Evolutionary conservation across 2,329 filamentous ascomycete genomes (phyloP).

Genomic region (Beauveria australis): DNA sequence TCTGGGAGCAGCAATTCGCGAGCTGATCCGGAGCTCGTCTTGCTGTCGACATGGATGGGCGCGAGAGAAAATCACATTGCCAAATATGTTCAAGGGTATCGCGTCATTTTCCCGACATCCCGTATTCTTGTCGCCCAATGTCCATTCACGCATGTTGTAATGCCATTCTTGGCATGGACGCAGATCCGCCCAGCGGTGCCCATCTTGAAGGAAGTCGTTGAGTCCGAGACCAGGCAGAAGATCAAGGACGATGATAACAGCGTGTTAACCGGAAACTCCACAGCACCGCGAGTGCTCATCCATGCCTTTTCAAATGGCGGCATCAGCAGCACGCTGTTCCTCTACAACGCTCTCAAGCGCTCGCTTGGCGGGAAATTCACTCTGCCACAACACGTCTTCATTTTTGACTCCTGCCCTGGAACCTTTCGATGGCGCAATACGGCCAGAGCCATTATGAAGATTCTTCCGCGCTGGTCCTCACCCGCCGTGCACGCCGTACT

Average conservation of each 20-base stretch:
- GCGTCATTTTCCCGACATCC: constrained; percentile 34
- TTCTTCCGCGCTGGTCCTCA: constrained; percentile 25
- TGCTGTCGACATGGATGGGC: constrained; percentile 43
- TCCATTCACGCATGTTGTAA: constrained; percentile 28
- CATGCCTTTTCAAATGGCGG: constrained; percentile 49
- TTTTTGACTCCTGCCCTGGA: constrained; percentile 26
- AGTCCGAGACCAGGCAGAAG: constrained; percentile 11
- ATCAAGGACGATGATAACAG: constrained; percentile 11
- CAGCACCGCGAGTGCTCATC: constrained; percentile 27
- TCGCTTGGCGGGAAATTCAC: constrained; percentile 19
- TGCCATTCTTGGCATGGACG: constrained; percentile 21
- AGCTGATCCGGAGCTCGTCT: constrained; percentile 35
- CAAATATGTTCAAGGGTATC: constrained; percentile 42
- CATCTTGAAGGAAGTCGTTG: constrained; percentile 27
- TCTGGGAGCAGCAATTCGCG: background rate
- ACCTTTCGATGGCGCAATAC: constrained; percentile 30
- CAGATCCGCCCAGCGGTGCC: constrained; percentile 32
- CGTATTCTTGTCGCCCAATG: constrained; percentile 39
- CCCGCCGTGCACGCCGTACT: constrained; percentile 29
- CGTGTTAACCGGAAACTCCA: background rate
- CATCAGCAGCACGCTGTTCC: constrained; percentile 30
- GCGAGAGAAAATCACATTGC: constrained; percentile 41
- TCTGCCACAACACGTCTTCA: constrained; percentile 20
- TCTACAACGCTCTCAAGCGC: constrained; percentile 28
- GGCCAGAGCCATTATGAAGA: constrained; percentile 31